phyloP scores from a whole-genome alignment of 2,329 filamentous ascomycete species.

The Orbilia javanica region DNA sequence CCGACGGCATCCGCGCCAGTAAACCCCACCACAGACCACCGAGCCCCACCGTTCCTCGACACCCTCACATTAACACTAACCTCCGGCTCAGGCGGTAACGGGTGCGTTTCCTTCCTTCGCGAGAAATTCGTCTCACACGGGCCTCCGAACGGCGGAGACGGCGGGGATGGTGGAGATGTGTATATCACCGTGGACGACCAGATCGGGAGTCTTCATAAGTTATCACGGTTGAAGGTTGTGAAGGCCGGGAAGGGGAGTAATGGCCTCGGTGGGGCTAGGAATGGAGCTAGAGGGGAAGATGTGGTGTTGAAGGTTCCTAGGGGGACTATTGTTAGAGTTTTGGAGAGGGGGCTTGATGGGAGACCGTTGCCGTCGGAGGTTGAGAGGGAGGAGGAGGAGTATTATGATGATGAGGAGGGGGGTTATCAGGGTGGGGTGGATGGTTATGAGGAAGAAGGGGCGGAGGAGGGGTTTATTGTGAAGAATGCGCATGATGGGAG shows the following conservation, averaged over 20 bases:
- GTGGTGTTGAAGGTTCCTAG: slow-evolving; percentile 90
- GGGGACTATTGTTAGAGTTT: slow-evolving; percentile 87
- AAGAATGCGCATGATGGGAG: slow-evolving; percentile 40
- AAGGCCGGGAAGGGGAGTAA: slow-evolving; percentile 82
- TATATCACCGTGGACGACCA: slow-evolving; percentile 93
- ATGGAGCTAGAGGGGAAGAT: slow-evolving; percentile 86
- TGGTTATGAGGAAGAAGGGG: background rate
- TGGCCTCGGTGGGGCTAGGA: slow-evolving; percentile 78
- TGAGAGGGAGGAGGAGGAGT: slow-evolving; percentile 56
- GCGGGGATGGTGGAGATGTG: slow-evolving; percentile 88
- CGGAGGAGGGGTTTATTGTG: slow-evolving; percentile 40
- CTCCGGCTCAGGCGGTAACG: slow-evolving; percentile 86
- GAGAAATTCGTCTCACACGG: slow-evolving; percentile 91
- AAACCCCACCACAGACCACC: slow-evolving; percentile 73
- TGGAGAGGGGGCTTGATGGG: slow-evolving; percentile 76
- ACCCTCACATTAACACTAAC: slow-evolving; percentile 81
- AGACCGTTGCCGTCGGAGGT: slow-evolving; percentile 71
- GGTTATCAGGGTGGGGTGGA: slow-evolving; percentile 40
- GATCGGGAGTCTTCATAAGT: slow-evolving; percentile 86
- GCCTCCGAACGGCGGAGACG: slow-evolving; percentile 93
- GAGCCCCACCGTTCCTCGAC: slow-evolving; percentile 85
- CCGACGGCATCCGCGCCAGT: slow-evolving; percentile 65
- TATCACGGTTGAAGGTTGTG: slow-evolving; percentile 80
- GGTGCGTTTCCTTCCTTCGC: slow-evolving; percentile 92
- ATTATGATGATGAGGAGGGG: slow-evolving; percentile 62